Base-by-base conservation (phyloP, 768 basidiomycete species). In the Calocera viscosa region DNA sequence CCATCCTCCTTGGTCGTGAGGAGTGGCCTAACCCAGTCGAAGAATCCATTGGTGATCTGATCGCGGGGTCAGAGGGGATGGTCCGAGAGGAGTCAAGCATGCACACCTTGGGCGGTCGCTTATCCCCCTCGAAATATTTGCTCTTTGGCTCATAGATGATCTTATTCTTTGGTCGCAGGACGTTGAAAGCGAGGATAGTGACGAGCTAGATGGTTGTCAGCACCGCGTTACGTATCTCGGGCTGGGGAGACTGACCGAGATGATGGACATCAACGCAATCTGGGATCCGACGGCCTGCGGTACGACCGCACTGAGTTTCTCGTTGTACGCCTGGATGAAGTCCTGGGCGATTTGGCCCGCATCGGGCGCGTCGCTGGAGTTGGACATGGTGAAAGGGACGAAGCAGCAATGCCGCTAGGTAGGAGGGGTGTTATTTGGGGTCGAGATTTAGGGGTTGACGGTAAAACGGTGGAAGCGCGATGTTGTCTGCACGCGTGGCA, bases 161-260 rank as follows among this genome's bases (percentile, higher is more conserved):
- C 91, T 90, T 92, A 81, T 96, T 94, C 71, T 86, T 85, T 14
- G 95, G 95, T 39, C 95, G 86, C 63, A 97, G 79, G 70, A 88
- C 60, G 69, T 93, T 94, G 79, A 98, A 98, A 2, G 72, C 76
- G 22, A 76, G 65, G 24, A 79, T 64, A 0, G 78, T 77, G 1
- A 66, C 76, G 63, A 77, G 67, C 75, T 76, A 66, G 22, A 30
- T 16, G 26, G 30, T 12, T 43, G 49, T 43, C 14, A 69, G 43
- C 60, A 69, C 28, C 32, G 30, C 38, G 33, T 39, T n/a, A 35
- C 60, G 22, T 33, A 63, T 41, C 26, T 1, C 16, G 14, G 19
- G 47, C 14, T 28, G 24, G 24, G 24, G 24, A 1, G 2, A 66
- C 73, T 68, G 41, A 75, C 71, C 17, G 76, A 77, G 41, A 78